These are phyloP conservation scores for Arxiozyma telluris DNA, from an alignment of 1,139 yeast genomes.

Conservation along the genomic window DNA sequence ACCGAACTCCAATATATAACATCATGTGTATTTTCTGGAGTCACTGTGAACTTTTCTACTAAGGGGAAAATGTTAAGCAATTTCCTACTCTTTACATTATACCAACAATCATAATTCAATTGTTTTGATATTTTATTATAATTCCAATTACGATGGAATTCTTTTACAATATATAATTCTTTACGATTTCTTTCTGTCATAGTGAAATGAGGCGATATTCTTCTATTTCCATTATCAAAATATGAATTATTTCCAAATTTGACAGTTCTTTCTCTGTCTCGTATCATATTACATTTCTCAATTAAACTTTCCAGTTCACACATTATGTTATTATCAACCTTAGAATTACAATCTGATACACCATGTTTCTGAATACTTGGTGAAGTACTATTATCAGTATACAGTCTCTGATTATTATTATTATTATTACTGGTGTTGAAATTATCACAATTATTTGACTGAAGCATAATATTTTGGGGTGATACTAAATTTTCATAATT, in stretches of 20 bases:
- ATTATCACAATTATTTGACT: no score
- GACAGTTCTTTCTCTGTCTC: not conserved
- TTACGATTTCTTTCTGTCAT: slow-evolving; percentile 1
- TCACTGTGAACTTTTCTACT: slow-evolving; percentile 83
- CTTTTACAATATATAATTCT: not conserved
- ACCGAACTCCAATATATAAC: slow-evolving; percentile 96
- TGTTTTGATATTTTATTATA: slow-evolving; percentile 14
- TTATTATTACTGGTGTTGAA: not conserved
- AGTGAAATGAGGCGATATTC: not conserved
- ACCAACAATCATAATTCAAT: slow-evolving; percentile 16
- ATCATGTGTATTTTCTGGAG: slow-evolving; percentile 55
- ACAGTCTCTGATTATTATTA: not conserved
- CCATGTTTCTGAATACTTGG: no score
- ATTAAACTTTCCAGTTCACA: not conserved
- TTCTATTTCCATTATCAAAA: not conserved
- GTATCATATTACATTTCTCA: not conserved
- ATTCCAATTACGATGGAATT: slow-evolving; percentile 12
- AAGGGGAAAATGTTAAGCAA: slow-evolving; percentile 72
- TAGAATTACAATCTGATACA: not conserved
- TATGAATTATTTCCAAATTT: not conserved
- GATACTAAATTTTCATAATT: not conserved
- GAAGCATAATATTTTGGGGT: not conserved
- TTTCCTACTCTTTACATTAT: slow-evolving; percentile 13
- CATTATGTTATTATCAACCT: not conserved
- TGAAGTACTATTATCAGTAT: no score